Percentiles rank a stretch among this genome's conserved stretches.
Evolutionary conservation across 1,284 basidiomycete species (phyloP).

Genomic region (Ustilago sp.): DNA sequence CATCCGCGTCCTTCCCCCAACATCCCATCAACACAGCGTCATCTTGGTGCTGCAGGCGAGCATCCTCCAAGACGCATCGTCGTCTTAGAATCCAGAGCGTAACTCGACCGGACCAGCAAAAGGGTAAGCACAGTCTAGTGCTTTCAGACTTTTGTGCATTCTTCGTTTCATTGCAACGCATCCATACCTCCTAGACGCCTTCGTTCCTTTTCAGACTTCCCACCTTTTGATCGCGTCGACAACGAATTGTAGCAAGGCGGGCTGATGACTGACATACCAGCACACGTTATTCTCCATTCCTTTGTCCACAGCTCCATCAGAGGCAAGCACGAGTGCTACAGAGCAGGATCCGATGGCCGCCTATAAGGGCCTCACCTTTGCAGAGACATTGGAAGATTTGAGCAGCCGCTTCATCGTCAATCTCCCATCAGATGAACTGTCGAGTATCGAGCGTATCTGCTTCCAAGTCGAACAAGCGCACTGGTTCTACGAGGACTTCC

Average conservation of each 20-base stretch:
- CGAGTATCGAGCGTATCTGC: slow-evolving; percentile 90
- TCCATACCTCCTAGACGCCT: slow-evolving; percentile 11
- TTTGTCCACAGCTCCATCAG: slow-evolving; percentile 18
- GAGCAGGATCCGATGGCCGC: slow-evolving; percentile 41
- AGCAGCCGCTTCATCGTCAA: slow-evolving; percentile 89
- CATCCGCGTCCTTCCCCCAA: neutral
- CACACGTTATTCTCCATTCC: neutral
- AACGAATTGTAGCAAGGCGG: neutral
- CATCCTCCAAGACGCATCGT: neutral
- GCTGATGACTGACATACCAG: slow-evolving; percentile 13
- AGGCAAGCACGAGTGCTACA: slow-evolving; percentile 41
- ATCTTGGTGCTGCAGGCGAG: neutral
- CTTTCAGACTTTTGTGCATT: slow-evolving; percentile 31
- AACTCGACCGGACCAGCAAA: slow-evolving; percentile 26
- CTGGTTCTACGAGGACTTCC: slow-evolving; percentile 99
- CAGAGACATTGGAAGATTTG: slow-evolving; percentile 70
- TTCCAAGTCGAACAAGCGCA: slow-evolving; percentile 99
- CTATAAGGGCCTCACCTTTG: slow-evolving; percentile 57
- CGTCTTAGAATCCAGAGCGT: neutral
- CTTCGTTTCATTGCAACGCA: slow-evolving; percentile 28
- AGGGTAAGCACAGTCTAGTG: slow-evolving; percentile 52
- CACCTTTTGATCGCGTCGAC: neutral
- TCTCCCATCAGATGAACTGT: slow-evolving; percentile 91
- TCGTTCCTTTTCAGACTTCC: neutral
- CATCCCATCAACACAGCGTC: neutral